Base-by-base conservation (phyloP, 345 rosid genomes). In the Eucalyptus lansdowneana region DNA sequence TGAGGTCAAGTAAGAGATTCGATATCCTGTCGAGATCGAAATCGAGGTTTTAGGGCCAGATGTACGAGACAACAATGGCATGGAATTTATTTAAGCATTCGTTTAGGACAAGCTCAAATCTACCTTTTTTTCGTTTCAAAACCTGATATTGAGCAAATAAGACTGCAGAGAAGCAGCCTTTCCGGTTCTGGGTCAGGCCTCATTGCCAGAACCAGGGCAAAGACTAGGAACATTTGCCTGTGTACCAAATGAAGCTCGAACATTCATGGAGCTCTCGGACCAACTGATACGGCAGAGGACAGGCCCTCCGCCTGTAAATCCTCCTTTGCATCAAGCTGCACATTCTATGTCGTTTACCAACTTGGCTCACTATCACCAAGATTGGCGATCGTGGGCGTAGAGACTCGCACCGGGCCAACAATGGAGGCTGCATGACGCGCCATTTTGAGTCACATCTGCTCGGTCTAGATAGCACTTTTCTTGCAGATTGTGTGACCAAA, bases 351-450 rank as follows among this genome's bases (percentile, higher is more conserved):
- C 83, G 2, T 37, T 76, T 76, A 21, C 15, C 21, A 76, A 37
- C 47, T 72, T 6, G 14, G 45, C 81, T 19, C 14, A 40, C 25
- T 5, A 37, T 37, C 14, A 3, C 0, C 15, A 0, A 21, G 3
- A 76, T 72, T 0, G 3, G 83, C 0, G 42, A 76, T 37, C 45
- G 27, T 22, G 27, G 3, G 47, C 5, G 9, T 6, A 21, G 47
- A 21, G 2, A 2, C 45, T 76, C 14, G 83, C 47, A 37, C 15
- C 83, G 7, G 14, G 83, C 45, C 45, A 4, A 5, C 83, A 3
- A 76, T 21, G 83, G 83, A 76, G 83, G 83, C 83, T 11, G 24
- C 15, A 11, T 24, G 42, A 37, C 3, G 13, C 83, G 2, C 45
- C 42, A 76, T 37, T 72, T 72, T 3, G 45, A 37, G 45, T 72